Evolutionary conservation across 2,329 filamentous ascomycete species (phyloP), one percentile per base, ranked within the genome.

Genomic region (Apiospora arundinis): DNA sequence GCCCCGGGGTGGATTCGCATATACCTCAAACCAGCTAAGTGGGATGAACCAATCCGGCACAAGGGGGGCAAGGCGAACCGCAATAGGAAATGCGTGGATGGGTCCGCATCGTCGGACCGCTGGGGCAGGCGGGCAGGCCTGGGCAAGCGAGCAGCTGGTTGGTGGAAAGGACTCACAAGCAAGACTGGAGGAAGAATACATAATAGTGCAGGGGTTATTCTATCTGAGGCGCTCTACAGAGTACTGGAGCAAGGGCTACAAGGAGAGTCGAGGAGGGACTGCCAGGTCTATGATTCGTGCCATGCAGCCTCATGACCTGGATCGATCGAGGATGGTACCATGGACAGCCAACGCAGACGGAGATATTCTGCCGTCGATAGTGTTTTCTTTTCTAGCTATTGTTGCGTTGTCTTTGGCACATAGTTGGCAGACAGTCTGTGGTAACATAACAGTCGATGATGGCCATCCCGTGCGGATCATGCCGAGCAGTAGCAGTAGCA

Each of bases 1-100:
- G 52, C 16, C 52, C 18, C 2, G 25, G 23, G 52, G 52, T 60
- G 52, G 52, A n/a, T 60, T 56, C 52, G 52, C 56, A n/a, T 63
- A 37, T 63, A 63, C 32, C 56, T 63, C 56, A 40, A 40, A 63
- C 56, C 56, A 63, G 56, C 56, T 40, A 40, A 63, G 16, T 21
- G 16, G 52, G 14, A 40, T 18, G 18, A 8, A 12, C 49, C 18
- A 56, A 9, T 28, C 28, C 16, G 16, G 16, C 5, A 1, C 25
- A 37, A 37, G 52, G 28, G 25, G 25, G 28, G 56, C 56, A 63
- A 63, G 32, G 56, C 56, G 56, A n/a, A 14, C 52, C 16, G 52
- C 52, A 37, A n/a, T 3, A 28, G 52, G 52, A 37, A 37, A n/a
- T 21, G 11, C 28, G 2, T 60, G 18, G 12, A 60, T 21, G 25